Evolutionary conservation across 352 stramenopile species (phyloP).

Genomic region (Phytophthora meadii): DNA sequence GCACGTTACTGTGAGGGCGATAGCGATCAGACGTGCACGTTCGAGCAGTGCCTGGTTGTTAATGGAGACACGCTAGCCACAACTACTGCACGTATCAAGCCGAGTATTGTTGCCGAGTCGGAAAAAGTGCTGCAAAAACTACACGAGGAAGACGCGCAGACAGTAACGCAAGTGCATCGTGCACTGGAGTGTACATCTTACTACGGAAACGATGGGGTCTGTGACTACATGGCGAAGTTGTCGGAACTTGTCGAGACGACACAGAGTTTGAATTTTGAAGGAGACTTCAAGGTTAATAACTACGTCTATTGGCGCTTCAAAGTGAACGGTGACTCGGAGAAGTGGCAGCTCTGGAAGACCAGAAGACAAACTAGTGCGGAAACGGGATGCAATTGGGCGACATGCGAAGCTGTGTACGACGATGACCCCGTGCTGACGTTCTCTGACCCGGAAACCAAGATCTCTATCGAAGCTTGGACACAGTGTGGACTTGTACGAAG

Average conservation of each 20-base stretch:
- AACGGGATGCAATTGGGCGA: conserved; percentile 15
- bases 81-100: conserved; percentile 40
- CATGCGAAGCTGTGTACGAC: conserved; percentile 16
- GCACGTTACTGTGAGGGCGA: conserved; percentile 46
- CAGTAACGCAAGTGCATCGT: conserved; percentile 64
- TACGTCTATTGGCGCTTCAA: conserved; percentile 76
- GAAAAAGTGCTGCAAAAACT: conserved; percentile 47
- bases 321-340: conserved; percentile 42
- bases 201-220: conserved; percentile 35
- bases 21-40: conserved; percentile 36
- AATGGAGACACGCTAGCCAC: conserved; percentile 53
- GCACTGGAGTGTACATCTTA: conserved; percentile 57
- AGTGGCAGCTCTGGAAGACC: conserved; percentile 60
- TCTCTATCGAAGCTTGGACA: conserved; percentile 65
- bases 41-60: conserved; percentile 65
- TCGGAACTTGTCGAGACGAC: conserved; percentile 43
- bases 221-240: conserved; percentile 42
- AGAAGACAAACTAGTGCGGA: conserved; percentile 25
- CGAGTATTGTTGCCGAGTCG: conserved; percentile 35
- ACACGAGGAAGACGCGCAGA: conserved; percentile 46
- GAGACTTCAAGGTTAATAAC: conserved; percentile 20
- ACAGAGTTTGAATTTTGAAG: conserved; percentile 30
- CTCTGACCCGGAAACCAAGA: conserved; percentile 43
- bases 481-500: conserved; percentile 53
- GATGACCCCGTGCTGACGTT: conserved; percentile 46